Base-by-base conservation (phyloP, 2,329 filamentous ascomycete species). In the Verticillium nonalfalfae region DNA sequence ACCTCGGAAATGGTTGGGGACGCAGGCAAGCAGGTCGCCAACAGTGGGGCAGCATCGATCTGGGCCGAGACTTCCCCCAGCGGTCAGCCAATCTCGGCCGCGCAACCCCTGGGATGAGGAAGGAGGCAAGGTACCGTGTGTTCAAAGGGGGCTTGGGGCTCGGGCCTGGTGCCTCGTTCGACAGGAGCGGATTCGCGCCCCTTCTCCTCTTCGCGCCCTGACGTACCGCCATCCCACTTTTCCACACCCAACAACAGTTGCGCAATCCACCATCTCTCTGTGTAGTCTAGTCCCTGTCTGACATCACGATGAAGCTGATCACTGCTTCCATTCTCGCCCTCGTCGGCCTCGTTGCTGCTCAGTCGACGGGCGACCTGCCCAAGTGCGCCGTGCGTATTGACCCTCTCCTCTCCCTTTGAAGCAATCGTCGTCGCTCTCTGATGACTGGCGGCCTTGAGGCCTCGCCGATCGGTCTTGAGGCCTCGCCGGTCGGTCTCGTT, bases 371-470 rank as follows among this genome's bases (percentile, higher is more conserved):
- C 57, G 65, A 68, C 59, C 68, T 79, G 52, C 76, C 76, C 18
- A 59, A 33, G 3, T 79, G 76, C 64, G 76, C 76, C 62, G 76
- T 78, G 73, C 60, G 76, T 73, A 31, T 4, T 39, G 31, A 33
- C 18, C 50, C 10, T 13, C 15, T 13, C 35, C n/a, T n/a, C 38
- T 31, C 26, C 26, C 4, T 31, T 4, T 31, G 26, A 31, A 31
- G 26, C 26, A 31, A 31, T 31, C 26, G 26, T 31, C 26, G 26
- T 45, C 18, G 39, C 33, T 40, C 14, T 59, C 50, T 31, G 34
- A 21, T 18, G 52, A 36, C 45, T 50, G 15, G 38, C 38, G 38
- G 13, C 6, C 38, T 39, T 39, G 2, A 39, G 38, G 13, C 7
- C 31, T 35, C 50, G 21, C 9, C n/a, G 6, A 18, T 61, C 62